Base-by-base conservation (phyloP, 495 filamentous ascomycete species). In the Xylaria castorea region DNA sequence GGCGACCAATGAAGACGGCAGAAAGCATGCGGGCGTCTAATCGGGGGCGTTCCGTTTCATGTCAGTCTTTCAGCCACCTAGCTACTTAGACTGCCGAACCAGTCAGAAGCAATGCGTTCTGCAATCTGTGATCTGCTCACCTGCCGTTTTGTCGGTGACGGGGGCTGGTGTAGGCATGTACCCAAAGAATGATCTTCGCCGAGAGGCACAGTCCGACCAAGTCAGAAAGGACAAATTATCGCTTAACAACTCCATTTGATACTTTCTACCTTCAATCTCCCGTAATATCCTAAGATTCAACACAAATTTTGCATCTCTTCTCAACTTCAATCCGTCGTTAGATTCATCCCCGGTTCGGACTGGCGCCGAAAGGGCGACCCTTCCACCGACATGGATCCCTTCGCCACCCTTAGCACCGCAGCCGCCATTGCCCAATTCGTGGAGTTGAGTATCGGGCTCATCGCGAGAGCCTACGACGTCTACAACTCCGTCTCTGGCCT, bases 371-470 rank as follows among this genome's bases (percentile, higher is more conserved):
- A 12, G 25, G 46, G 18, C 25, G 22, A 55, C 11, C 3, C n/a
- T n/a, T 51, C 48, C 18, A n/a, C 20, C 48, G 48, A 66, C 63
- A 50, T 66, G 63, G 63, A 66, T 48, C 63, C 63, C 4, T 66
- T 66, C 22, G 36, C 36, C 20, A 18, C n/a, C 14, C 62, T 66
- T 1, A 42, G 62, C 44, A 46, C 62, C 30, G 62, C 62, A 42
- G 62, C 36, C 34, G 44, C 62, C 6, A 66, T 66, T 2, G 38
- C 63, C 25, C 40, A 40, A 40, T 66, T 66, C 63, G 46, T 66
- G 25, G 30, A 48, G 14, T 44, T 66, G 63, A 66, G 38, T 36
- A 9, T 27, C n/a, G 22, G 22, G 9, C 63, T 66, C 32, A 27
- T 66, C 27, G 14, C 63, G 36, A 66, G 25, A 18, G 36, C 63